Evolutionary conservation across 257 asterid genomes (phyloP).

Genomic region (Solanum etuberosum): DNA sequence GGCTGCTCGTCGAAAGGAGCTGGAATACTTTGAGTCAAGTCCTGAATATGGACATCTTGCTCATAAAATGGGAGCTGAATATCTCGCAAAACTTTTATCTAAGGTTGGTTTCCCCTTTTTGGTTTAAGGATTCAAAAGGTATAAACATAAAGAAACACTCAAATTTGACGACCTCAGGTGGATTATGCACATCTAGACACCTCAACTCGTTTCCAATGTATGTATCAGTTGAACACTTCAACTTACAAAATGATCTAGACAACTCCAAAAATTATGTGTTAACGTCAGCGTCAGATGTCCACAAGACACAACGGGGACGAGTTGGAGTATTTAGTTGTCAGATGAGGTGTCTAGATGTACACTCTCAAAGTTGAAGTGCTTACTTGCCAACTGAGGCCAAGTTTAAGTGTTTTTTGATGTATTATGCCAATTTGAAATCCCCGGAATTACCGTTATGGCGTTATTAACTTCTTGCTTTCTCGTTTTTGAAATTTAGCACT

Average conservation of each 20-base stretch:
- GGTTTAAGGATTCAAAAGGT: background rate
- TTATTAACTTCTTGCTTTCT: background rate
- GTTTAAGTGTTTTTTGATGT: background rate
- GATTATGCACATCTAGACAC: background rate
- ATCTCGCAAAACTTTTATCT: slow-evolving; percentile 84
- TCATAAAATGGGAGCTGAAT: slow-evolving; percentile 95
- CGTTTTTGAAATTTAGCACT: slow-evolving; percentile 37
- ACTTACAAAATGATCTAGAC: background rate
- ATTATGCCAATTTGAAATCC: background rate
- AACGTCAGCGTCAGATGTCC: background rate
- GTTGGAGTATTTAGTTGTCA: background rate
- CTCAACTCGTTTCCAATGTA: background rate
- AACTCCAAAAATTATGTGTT: background rate
- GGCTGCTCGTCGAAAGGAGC: slow-evolving; percentile 75
- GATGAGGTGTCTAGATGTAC: background rate
- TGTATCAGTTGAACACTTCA: background rate
- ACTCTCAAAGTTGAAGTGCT: background rate
- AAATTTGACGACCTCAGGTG: background rate
- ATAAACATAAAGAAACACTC: background rate
- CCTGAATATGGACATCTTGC: slow-evolving; percentile 90
- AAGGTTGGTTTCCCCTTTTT: slow-evolving; percentile 26
- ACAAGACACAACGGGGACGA: background rate
- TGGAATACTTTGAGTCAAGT: slow-evolving; percentile 81
- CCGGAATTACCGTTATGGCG: background rate
- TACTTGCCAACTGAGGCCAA: background rate